Evolutionary conservation across 2,329 filamentous ascomycete species (phyloP), one percentile per base, ranked within the genome.

Genomic region (Fusarium avenaceum): DNA sequence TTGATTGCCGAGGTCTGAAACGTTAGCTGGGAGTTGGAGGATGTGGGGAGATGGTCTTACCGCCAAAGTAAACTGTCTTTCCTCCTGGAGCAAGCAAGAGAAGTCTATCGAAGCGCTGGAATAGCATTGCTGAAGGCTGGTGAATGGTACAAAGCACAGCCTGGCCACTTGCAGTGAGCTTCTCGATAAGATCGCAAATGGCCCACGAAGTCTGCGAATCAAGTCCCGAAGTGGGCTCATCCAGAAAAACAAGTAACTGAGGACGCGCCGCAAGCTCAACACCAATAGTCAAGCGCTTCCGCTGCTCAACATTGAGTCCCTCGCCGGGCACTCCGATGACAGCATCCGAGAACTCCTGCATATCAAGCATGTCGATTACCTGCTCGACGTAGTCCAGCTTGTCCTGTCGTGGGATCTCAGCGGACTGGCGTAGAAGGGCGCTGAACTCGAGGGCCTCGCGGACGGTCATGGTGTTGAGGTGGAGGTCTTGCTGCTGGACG

Each of bases 121-220:
- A 84, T 1, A 84, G 62, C 52, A 82, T 78, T 2, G 81, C 80
- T 1, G 78, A 81, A 1, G 82, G 82, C 40, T 84, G 82, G 69
- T 84, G 82, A 6, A 84, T 84, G 0, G 82, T 84, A 39, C 80
- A 81, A 0, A 84, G 72, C 1, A 84, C 74, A 14, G 82, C 80
- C 64, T 84, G 82, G 0, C 81, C 81, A 11, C 75, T 80, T 9
- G 78, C 73, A 0, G 86, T 83, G 5, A 90, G 80, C 65, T 92
- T 93, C 69, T 91, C 86, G 57, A 94, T 85, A 5, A 93, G 82
- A 75, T 88, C 86, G 32, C 89, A 86, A 73, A 93, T 93, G 49
- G 90, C 89, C 89, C 90, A 93, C 0, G 90, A 90, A 2, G 90
- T 92, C 74, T 93, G 90, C 70, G 85, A 89, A 76, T 94, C 91